Evolutionary conservation across 2,329 filamentous ascomycete species (phyloP), one percentile per base, ranked within the genome.

Genomic region (Penicillium corylophilum): DNA sequence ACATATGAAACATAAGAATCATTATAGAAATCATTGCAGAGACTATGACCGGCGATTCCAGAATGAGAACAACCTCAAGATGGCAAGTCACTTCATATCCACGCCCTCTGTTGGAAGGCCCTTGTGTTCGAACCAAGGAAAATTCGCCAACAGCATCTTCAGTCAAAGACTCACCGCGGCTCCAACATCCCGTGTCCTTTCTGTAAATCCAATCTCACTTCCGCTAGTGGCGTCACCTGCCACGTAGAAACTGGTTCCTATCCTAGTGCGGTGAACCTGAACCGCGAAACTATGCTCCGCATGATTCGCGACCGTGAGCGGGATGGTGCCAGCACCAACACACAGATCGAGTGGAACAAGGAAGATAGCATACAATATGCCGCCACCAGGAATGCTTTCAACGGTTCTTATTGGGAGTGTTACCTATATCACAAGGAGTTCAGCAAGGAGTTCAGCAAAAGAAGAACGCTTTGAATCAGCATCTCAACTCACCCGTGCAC

Each of bases 111-210:
- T 8, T 8, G 8, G 24, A 8, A 5, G 24, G 5, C 24, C 24
- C 24, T 26, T 26, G 24, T 26, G 24, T 26, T 26, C n/a, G 24
- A 26, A 4, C 8, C 24, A 5, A 8, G 8, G 4, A 8, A 26
- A 26, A 26, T 26, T 26, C 8, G 24, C 24, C 24, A 26, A 26
- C 24, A 26, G 24, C 24, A 26, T 8, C 24, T 26, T 5, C 24
- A 26, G 8, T 26, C 24, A 26, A 26, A 26, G 24, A 8, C 24
- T 26, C 24, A 35, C 31, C 15, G 10, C 10, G 79, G 78, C 23
- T 84, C 81, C 0, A 69, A 68, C 4, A 60, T 66, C n/a, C 42
- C 83, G 87, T 87, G 84, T 44, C 83, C 80, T 0, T 85, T 82
- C 59, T 87, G 84, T 67, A 62, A 71, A 26, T 52, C 39, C 2